A percentile compares a stretch with the other conserved stretches of the same genome.
These are phyloP conservation scores for Protomyces inundatus DNA, from an alignment of 1,139 yeast genomes.

Conservation along the genomic window DNA sequence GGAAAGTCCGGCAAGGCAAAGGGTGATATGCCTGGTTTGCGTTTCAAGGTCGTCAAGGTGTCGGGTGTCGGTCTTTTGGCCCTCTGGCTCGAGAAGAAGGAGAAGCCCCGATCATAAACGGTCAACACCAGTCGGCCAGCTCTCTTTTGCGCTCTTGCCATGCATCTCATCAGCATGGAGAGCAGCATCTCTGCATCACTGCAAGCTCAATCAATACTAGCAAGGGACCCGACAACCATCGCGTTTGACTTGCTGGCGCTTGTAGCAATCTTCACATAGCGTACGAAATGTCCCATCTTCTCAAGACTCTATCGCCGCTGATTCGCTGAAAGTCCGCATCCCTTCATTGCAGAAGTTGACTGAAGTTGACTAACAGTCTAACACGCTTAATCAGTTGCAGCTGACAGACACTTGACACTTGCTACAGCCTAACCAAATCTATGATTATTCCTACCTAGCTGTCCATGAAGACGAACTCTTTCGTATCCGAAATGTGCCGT, in stretches of 20 bases:
- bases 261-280: conserved; percentile 31
- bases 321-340: too few species aligned
- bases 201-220: background rate
- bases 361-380: too few species aligned
- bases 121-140: background rate
- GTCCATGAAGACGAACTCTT: too few species aligned
- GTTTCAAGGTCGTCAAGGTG: conserved; percentile 98
- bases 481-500: too few species aligned
- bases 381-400: too few species aligned
- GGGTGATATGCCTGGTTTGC: conserved; percentile 51
- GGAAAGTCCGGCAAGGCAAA: conserved; percentile 99
- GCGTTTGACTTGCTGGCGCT: background rate
- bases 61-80: conserved; percentile 99
- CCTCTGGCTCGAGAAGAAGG: conserved; percentile 99
- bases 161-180: background rate
- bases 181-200: background rate
- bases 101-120: conserved; percentile 97
- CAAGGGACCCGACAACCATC: too few species aligned
- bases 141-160: background rate
- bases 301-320: too few species aligned
- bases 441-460: too few species aligned
- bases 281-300: background rate
- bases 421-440: too few species aligned
- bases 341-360: too few species aligned
- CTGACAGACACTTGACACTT: too few species aligned